Conservation (phyloP, 148 eudicot genomes). For the Camellia japonica region DNA sequence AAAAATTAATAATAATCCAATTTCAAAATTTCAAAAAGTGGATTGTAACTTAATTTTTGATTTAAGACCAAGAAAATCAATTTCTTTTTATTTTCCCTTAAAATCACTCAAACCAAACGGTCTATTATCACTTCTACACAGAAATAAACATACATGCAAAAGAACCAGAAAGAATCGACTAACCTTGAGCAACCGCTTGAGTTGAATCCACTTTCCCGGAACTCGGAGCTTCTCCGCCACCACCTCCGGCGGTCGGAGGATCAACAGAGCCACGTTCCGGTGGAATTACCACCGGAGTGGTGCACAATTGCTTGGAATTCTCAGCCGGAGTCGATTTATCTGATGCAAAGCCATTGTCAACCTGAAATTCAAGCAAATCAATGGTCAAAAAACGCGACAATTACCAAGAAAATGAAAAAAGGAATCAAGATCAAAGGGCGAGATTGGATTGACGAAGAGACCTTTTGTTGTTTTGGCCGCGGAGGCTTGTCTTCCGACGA, state of each 20-base stretch:
- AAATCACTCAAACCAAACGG: not conserved
- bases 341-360: slow-evolving; percentile 38
- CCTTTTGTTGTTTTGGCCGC: no score
- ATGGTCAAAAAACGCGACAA: not conserved
- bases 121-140: not conserved
- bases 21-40: no score
- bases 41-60: no score
- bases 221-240: slow-evolving; percentile 22
- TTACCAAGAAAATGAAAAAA: slow-evolving; percentile 11
- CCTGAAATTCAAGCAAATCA: slow-evolving; percentile 32
- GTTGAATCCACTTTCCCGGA: slow-evolving; percentile 31
- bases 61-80: no score
- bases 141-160: not conserved
- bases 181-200: slow-evolving; percentile 40
- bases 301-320: slow-evolving; percentile 50
- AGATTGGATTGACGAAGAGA: no score
- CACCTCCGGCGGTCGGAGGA: slow-evolving; percentile 20
- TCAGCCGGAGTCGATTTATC: slow-evolving; percentile 47
- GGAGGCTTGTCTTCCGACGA: no score
- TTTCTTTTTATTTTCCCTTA: not conserved
- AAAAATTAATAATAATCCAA: no score
- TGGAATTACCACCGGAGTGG: slow-evolving; percentile 37
- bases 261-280: slow-evolving; percentile 21
- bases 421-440: not conserved
- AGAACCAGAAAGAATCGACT: not conserved